Conservation (phyloP, 202 grass and related monocot species). For the Eragrostis tef region DNA sequence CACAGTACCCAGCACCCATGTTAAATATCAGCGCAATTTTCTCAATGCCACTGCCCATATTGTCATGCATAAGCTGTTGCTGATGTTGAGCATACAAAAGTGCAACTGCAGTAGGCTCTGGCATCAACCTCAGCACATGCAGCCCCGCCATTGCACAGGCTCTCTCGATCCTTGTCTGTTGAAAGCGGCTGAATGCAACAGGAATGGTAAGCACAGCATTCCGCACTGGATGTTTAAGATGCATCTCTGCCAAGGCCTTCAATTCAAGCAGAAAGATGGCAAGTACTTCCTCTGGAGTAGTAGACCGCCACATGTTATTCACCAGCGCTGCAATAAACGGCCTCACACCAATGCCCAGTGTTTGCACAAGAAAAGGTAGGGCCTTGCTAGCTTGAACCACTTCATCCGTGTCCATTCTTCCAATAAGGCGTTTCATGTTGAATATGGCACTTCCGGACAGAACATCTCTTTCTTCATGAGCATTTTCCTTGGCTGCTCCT, state of each 20-base stretch:
- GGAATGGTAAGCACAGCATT: constrained; percentile 72
- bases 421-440: constrained; percentile 73
- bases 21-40: constrained; percentile 79
- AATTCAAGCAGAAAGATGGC: constrained; percentile 68
- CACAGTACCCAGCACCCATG: constrained; percentile 73
- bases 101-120: constrained; percentile 67
- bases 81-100: constrained; percentile 72
- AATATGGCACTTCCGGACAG: constrained; percentile 81
- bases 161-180: constrained; percentile 70
- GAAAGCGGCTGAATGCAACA: constrained; percentile 68
- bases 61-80: constrained; percentile 57
- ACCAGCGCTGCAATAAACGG: constrained; percentile 77
- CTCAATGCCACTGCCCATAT: constrained; percentile 68
- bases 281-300: constrained; percentile 74
- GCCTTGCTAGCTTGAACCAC: constrained; percentile 71
- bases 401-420: constrained; percentile 70
- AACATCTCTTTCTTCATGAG: constrained; percentile 60
- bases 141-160: constrained; percentile 76
- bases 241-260: constrained; percentile 66
- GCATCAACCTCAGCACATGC: constrained; percentile 66
- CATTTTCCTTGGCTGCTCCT: constrained; percentile 45
- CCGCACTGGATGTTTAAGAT: constrained; percentile 60
- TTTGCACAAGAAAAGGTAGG: constrained; percentile 78
- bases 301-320: constrained; percentile 72
- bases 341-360: constrained; percentile 62